Conservation (phyloP, 345 rosid genomes). For the Citrus unshiu region DNA sequence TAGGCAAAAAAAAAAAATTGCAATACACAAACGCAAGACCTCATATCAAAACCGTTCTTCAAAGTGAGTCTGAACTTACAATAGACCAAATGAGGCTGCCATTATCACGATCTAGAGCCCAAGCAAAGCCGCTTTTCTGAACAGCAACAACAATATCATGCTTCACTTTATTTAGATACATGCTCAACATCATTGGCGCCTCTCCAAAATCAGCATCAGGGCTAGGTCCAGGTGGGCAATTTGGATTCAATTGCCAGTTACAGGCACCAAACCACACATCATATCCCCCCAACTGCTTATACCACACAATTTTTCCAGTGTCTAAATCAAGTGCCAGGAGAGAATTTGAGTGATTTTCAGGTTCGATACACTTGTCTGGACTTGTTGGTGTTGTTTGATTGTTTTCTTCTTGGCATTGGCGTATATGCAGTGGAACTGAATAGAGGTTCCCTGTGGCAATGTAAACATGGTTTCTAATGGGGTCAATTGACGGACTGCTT, state of each 20-base stretch:
- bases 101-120: slow-evolving; percentile 22
- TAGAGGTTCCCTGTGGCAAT: slow-evolving; percentile 36
- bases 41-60: too few relatives aligned
- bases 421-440: slow-evolving; percentile 21
- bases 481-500: slow-evolving; percentile 33
- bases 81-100: slow-evolving; percentile 27
- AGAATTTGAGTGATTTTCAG: slow-evolving; percentile 26
- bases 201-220: slow-evolving; percentile 35
- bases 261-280: slow-evolving; percentile 34
- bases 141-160: slow-evolving; percentile 21
- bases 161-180: slow-evolving; percentile 1
- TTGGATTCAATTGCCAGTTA: slow-evolving; percentile 4
- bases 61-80: slow-evolving; percentile 6
- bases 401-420: slow-evolving; percentile 28
- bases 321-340: slow-evolving; percentile 23
- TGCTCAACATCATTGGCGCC: slow-evolving; percentile 29
- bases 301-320: slow-evolving; percentile 22
- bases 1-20: too few relatives aligned
- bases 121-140: slow-evolving; percentile 37
- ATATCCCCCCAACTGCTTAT: slow-evolving; percentile 25
- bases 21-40: too few relatives aligned
- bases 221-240: slow-evolving; percentile 29
- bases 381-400: slow-evolving; percentile 17
- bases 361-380: slow-evolving; percentile 22
- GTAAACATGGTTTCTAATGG: slow-evolving; percentile 21